Evolutionary conservation across 208 protist genomes (phyloP), one percentile per base, ranked within the genome.

Genomic region (Crithidia sp.): DNA sequence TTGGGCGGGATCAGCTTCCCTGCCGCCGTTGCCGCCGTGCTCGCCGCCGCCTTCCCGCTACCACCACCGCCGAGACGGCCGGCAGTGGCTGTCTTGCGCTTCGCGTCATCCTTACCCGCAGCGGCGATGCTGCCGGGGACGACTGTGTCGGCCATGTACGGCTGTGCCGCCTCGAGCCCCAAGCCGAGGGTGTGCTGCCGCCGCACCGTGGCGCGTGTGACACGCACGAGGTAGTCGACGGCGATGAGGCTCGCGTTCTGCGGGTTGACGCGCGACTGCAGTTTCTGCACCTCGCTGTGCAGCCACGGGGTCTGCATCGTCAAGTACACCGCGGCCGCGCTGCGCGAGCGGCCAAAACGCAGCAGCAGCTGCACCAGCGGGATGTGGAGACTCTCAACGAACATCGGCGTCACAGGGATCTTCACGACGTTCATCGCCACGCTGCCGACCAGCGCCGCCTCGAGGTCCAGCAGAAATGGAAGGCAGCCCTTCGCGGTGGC

Each of bases 291-390:
- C 64, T 92, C 87, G 19, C 57, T 61, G 71, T 92, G 83, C 57
- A 96, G 70, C 86, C 91, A 94, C 47, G 50, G 60, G 6, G 86
- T 86, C 61, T 96, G 91, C 50, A 94, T 80, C 37, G 74, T 60
- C 63, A 94, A 74, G 70, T 85, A 96, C 10, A 83, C 60, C 14
- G 65, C 69, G 0, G 81, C 76, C 17, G 87, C 89, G 50, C 67
- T 91, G 53, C 79, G 79, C 9, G 81, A 71, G 41, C 85, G 77
- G 39, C 91, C 91, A 70, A 96, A 92, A 37, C 87, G 82, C 40
- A 96, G 75, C 19, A 96, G 81, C 55, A 96, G 79, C 74, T 93
- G 89, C 6, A 93, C 69, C 5, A 92, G 79, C 37, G 91, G 91
- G 40, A 96, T 80, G 69, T 96, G 91, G 49, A 92, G 59, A 66